Base-by-base conservation (phyloP, 768 basidiomycete species). In the Agaricus blazei region DNA sequence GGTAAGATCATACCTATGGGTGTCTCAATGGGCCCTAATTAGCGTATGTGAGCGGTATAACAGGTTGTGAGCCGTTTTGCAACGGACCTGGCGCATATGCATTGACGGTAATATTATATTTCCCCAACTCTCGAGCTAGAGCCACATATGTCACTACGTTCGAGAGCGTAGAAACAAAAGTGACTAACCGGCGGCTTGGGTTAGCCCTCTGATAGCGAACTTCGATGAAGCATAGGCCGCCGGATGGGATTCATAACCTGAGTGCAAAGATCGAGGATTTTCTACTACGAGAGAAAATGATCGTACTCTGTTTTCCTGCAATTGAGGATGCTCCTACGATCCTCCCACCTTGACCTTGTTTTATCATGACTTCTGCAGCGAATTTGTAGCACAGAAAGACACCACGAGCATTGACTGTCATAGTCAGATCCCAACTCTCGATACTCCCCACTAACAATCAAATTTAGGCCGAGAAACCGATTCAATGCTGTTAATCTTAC, bases 381-480 rank as follows among this genome's bases (percentile, higher is more conserved):
- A 84, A 74, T 51, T 85, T 82, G 43, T 85, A 85, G 64, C 82
- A 86, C 57, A 81, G 73, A 69, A 81, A 84, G 3, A 75, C 68
- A 38, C 83, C 84, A 49, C 79, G 75, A 56, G 77, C 71, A 60
- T 87, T 87, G 59, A 85, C 68, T 3, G 73, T 68, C 58, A 78
- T 67, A 5, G 69, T 36, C 62, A 63, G 67, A 61, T 84, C 72
- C 72, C 70, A 77, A 0, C 70, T 64, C 6, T 73, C 68, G 1
- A 68, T 46, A 4, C 63, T 62, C 3, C 70, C 79, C 73, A 48
- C 24, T 36, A 3, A 4, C 11, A 12, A 53, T 36, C 27, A 4
- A 15, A 43, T 38, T 15, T 9, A 7, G 29, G 37, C 2, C 15
- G 24, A 15, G 11, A 50, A 37, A 23, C 1, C 44, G 9, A n/a